Evolutionary conservation across 495 filamentous ascomycete species (phyloP).

Genomic region (Darksidea phi): DNA sequence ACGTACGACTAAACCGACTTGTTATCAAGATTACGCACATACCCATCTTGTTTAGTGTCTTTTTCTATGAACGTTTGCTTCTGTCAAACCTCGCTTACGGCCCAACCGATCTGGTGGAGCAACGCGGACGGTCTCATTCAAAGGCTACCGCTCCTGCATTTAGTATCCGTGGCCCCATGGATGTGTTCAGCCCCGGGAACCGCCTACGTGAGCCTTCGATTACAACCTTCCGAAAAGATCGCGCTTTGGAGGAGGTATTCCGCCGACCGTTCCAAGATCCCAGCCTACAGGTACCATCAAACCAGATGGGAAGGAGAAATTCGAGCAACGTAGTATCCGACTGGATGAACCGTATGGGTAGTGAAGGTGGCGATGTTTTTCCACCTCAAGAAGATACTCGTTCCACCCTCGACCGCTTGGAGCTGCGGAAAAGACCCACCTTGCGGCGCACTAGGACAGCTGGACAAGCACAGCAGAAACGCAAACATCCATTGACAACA

Average conservation of each 20-base stretch:
- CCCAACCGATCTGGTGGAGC: slow-evolving; percentile 66
- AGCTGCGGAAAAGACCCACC: slow-evolving; percentile 45
- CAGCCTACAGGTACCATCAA: slow-evolving; percentile 49
- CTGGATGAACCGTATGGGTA: slow-evolving; percentile 78
- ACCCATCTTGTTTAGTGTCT: slow-evolving; percentile 80
- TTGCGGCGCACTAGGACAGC: slow-evolving; percentile 39
- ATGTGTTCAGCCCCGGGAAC: slow-evolving; percentile 65
- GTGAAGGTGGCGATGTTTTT: slow-evolving; percentile 58
- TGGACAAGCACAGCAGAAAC: slow-evolving; percentile 9
- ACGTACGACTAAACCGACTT: slow-evolving; percentile 75
- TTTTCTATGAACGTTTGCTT: slow-evolving; percentile 76
- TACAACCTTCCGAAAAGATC: slow-evolving; percentile 81
- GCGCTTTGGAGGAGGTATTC: slow-evolving; percentile 90
- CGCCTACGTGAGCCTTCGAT: slow-evolving; percentile 77
- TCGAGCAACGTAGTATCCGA: slow-evolving; percentile 72
- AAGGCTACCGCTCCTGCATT: slow-evolving; percentile 35
- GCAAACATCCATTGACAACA: slow-evolving; percentile 54
- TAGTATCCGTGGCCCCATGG: slow-evolving; percentile 45
- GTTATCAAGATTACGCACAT: slow-evolving; percentile 89
- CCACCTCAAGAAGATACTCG: slow-evolving; percentile 63
- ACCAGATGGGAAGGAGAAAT: slow-evolving; percentile 56
- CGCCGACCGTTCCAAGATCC: slow-evolving; percentile 56
- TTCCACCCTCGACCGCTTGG: slow-evolving; percentile 58
- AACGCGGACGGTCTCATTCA: slow-evolving; percentile 43
- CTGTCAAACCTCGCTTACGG: slow-evolving; percentile 69